Conservation (phyloP, 2,329 filamentous ascomycete species). For the Trichophyton mentagrophytes region DNA sequence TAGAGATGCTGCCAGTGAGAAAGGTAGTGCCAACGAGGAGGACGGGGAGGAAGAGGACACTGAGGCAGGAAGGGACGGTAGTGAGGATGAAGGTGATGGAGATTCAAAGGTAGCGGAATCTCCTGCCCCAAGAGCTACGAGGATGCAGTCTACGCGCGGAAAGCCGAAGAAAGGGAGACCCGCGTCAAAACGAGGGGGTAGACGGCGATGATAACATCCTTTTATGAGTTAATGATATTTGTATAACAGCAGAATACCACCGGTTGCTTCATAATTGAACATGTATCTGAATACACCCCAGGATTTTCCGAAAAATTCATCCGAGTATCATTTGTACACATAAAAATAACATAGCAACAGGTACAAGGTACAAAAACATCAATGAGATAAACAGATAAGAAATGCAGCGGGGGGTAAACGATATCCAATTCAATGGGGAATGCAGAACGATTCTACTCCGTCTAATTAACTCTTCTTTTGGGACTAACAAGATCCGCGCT, state of each 20-base stretch:
- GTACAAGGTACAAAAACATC: not conserved
- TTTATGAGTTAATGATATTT: not conserved
- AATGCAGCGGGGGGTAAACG: not conserved
- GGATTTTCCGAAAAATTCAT: not conserved
- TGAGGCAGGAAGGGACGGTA: slow-evolving; percentile 26
- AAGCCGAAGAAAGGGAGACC: slow-evolving; percentile 21
- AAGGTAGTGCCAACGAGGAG: slow-evolving; percentile 24
- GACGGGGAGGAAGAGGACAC: slow-evolving; percentile 30
- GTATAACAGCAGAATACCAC: not conserved
- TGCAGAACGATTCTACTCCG: slow-evolving; percentile 2
- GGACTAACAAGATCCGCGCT: not conserved
- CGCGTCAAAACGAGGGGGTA: slow-evolving; percentile 25
- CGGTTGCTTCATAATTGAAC: not conserved
- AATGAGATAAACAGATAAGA: not conserved
- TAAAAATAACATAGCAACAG: slow-evolving; percentile 1
- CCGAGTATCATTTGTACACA: not conserved
- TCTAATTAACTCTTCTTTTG: slow-evolving; percentile 1
- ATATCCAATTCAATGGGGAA: not conserved
- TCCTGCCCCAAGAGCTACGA: slow-evolving; percentile 23
- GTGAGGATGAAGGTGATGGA: slow-evolving; percentile 27
- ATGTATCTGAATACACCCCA: not conserved
- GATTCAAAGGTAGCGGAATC: slow-evolving; percentile 27
- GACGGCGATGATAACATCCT: slow-evolving; percentile 14
- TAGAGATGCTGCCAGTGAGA: slow-evolving; percentile 18
- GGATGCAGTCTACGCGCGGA: slow-evolving; percentile 23